Evolutionary conservation across 345 rosid species (phyloP), one percentile per base, ranked within the genome.

Genomic region (Rhizophora apiculata): DNA sequence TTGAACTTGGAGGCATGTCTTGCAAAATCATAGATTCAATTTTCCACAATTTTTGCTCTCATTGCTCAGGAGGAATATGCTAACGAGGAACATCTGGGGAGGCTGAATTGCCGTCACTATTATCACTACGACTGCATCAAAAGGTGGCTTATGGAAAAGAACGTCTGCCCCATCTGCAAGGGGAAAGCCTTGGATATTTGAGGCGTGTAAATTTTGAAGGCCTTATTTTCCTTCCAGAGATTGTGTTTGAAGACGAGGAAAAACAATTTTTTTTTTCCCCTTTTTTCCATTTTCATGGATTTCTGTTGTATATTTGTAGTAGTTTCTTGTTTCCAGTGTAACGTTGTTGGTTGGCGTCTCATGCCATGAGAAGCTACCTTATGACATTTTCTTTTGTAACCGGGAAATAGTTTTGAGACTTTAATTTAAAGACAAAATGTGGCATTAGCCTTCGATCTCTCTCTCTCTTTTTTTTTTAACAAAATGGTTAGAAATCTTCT

Each of bases 101-200:
- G 62, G 72, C 66, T 83, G 36, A 75, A 75, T 8, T 83, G 84
- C 11, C 82, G 79, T 8, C 86, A 83, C 71, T 73, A 65, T 2
- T 83, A 60, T 62, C 86, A 83, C 61, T 67, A 68, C 64, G n/a
- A 69, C 21, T 80, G 84, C 68, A 79, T 83, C 13, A 78, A 53
- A 51, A 64, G 48, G 52, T 81, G 87, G 87, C 75, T 83, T 0
- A 8, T 24, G 36, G 49, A 4, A 59, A 83, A 83, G 67, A 83
- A 83, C 26, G 36, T 4, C 2, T 83, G 84, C 72, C 87, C 87
- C 39, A 65, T 83, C 18, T 83, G 87, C 74, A 83, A 76, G 32
- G 60, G 6, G 69, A 56, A 18, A 34, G 85, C 53, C 8, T 29
- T 79, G 70, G 54, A 54, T n/a, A 10, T 56, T 49, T 51, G 20